Base-by-base conservation (phyloP, 208 protist genomes). In the Wallacemonas rigidus region DNA sequence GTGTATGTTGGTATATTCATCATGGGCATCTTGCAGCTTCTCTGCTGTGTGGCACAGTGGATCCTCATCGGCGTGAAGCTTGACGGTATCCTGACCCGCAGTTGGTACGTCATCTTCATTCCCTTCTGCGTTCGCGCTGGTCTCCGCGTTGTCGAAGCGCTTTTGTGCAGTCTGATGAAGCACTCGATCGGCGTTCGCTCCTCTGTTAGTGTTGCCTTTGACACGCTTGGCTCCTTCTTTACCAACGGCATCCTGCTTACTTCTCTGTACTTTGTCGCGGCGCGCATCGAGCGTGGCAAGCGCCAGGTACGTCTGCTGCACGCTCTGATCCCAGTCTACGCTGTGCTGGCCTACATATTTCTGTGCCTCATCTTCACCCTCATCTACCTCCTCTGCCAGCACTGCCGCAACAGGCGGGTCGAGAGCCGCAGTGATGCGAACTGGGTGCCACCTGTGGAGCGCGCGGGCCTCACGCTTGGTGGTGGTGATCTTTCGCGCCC, bases 171-270 rank as follows among this genome's bases (percentile, higher is more conserved):
- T 58, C 68, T 90, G 74, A 84, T 88, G 82, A 86, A 85, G 72
- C 79, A 86, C 69, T 83, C 83, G 62, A 88, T 94, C 79, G 77
- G 85, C 3, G 83, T 95, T 2, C 85, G 83, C 72, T 80, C 71
- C 8, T 36, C 58, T 39, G 70, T 87, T n/a, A 82, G 80, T 38
- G 79, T 96, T 47, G 81, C 80, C 39, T 96, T 96, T 67, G 89
- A 94, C 77, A 91, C 84, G 12, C 60, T 96, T 14, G 85, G 86
- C 62, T 90, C 92, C 58, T 92, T 96, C 74, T 92, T 95, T 68
- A 75, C 79, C 38, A 94, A 96, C 72, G 88, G 92, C 70, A 81
- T 90, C 41, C 57, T 93, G 41, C 78, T 96, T 43, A 69, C 84
- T 41, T 91, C 89, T 26, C 78, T 96, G 6, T 96, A 94, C 79